Evolutionary conservation across 805 yeast species (phyloP).

Genomic region (Komagataella mondaviorum): DNA sequence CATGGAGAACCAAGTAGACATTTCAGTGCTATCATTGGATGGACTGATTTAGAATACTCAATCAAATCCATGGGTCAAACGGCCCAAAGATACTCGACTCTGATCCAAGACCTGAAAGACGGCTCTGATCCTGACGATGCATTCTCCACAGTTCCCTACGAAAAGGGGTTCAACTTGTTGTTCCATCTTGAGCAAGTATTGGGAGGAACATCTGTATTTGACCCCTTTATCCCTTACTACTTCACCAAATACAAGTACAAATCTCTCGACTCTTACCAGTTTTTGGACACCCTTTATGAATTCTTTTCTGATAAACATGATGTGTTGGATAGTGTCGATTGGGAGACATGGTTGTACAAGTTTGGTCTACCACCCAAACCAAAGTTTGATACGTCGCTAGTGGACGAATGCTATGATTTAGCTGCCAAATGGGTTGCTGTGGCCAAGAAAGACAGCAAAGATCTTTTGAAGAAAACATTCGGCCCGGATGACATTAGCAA

Average conservation of each 20-base stretch:
- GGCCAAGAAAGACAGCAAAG: slow-evolving; percentile 10
- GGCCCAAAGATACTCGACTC: slow-evolving; percentile 37
- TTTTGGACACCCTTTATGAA: slow-evolving; percentile 61
- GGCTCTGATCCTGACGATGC: slow-evolving; percentile 81
- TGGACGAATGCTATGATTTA: slow-evolving; percentile 53
- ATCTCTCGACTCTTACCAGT: slow-evolving; percentile 74
- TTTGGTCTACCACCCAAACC: slow-evolving; percentile 91
- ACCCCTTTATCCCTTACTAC: slow-evolving; percentile 69
- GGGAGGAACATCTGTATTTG: slow-evolving; percentile 55
- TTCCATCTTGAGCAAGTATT: slow-evolving; percentile 58
- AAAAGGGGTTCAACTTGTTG: slow-evolving; percentile 74
- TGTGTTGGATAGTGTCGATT: slow-evolving; percentile 58
- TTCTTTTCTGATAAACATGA: slow-evolving; percentile 31
- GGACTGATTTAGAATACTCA: slow-evolving; percentile 66
- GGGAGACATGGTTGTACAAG: slow-evolving; percentile 72
- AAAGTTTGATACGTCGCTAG: slow-evolving; percentile 63
- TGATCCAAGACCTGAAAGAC: slow-evolving; percentile 61
- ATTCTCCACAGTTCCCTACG: slow-evolving; percentile 80
- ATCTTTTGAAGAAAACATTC: slow-evolving; percentile 23
- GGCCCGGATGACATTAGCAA: slow-evolving; percentile 31
- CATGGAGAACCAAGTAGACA: slow-evolving; percentile 73
- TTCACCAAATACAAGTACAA: slow-evolving; percentile 54
- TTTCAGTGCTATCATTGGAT: slow-evolving; percentile 76
- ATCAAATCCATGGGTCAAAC: slow-evolving; percentile 49
- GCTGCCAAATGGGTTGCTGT: slow-evolving; percentile 51